Evolutionary conservation across 2,329 filamentous ascomycete genomes (phyloP), one percentile per base, ranked within the genome.

Genomic region (Penicillium sclerotiorum): DNA sequence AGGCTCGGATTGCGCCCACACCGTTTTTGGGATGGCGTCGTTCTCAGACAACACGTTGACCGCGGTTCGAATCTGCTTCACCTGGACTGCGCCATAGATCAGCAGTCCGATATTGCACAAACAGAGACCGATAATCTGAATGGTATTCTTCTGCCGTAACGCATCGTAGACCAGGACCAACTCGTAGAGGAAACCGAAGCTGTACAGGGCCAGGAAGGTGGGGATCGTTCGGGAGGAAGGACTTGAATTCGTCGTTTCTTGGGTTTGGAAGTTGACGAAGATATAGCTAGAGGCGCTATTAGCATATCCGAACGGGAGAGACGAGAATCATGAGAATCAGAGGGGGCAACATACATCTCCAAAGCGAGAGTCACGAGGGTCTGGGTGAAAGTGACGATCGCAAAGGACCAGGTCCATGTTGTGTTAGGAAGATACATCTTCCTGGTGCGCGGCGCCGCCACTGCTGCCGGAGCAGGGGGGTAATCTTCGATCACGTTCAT

Each of bases 121-220:
- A 74, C 93, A 96, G 23, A 99, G 81, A 37, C 94, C 94, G 61
- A 99, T 97, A 69, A 97, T 82, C 72, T 99, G 94, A 78, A 99
- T 99, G 9, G 94, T 99, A 75, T 99, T 99, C 73, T 96, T 96
- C 67, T 93, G 80, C 56, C 91, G 86, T 50, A 99, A 79, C 13
- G 93, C 94, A 77, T 99, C 94, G 81, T 91, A 97, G 11, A 94
- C 89, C 45, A 99, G 79, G 22, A 95, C 77, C 25, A 97, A 76
- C 67, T 96, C 86, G 75, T 97, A 99, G 50, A 99, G 73, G 75
- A 95, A 97, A 53, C 90, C 94, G 71, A 99, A 96, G 70, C 96
- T 96, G 78, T 97, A 96, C 39, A 99, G 84, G 20, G 93, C 90
- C 50, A 99, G 80, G 74, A 96, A 97, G 30, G 93, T 97, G 21